These are phyloP conservation scores for Annulohypoxylon moriforme DNA, from an alignment of 495 filamentous ascomycete species.

Conservation along the genomic window DNA sequence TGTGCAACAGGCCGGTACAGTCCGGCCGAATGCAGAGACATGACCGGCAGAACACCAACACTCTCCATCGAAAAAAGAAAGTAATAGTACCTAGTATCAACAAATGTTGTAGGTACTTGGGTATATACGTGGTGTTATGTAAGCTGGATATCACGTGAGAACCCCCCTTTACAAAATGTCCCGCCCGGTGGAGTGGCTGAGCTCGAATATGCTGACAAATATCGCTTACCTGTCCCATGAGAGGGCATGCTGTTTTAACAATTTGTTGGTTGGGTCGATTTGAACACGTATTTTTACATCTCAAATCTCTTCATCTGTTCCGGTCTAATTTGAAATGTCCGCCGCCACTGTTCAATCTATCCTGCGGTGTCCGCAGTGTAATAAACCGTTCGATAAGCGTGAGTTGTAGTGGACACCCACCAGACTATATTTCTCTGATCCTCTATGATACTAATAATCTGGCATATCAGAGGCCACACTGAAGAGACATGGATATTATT, in stretches of 20 bases:
- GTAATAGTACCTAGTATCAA: too few species aligned
- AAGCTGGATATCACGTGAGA: too few species aligned
- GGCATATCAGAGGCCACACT: constrained; percentile 54
- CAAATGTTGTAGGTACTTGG: too few species aligned
- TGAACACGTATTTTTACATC: too few species aligned
- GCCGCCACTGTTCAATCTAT: constrained; percentile 48
- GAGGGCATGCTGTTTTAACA: too few species aligned
- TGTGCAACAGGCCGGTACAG: too few species aligned
- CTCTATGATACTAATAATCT: constrained; percentile 17
- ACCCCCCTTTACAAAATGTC: constrained; percentile 50
- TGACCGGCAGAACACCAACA: too few species aligned
- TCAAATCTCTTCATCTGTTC: neutral
- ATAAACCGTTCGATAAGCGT: constrained; percentile 60
- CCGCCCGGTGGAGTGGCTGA: constrained; percentile 49
- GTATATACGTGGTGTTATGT: too few species aligned
- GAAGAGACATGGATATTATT: constrained; percentile 63
- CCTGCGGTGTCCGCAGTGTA: constrained; percentile 54
- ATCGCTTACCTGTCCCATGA: neutral
- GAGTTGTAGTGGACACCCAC: constrained; percentile 17
- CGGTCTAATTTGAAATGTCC: constrained; percentile 48
- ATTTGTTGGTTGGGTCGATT: too few species aligned
- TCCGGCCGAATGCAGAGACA: too few species aligned
- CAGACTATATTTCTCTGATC: constrained; percentile 9
- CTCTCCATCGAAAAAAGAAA: too few species aligned
- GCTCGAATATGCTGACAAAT: constrained; percentile 52